Conservation (phyloP, 768 basidiomycete genomes). For the Daedaleopsis nitida region DNA sequence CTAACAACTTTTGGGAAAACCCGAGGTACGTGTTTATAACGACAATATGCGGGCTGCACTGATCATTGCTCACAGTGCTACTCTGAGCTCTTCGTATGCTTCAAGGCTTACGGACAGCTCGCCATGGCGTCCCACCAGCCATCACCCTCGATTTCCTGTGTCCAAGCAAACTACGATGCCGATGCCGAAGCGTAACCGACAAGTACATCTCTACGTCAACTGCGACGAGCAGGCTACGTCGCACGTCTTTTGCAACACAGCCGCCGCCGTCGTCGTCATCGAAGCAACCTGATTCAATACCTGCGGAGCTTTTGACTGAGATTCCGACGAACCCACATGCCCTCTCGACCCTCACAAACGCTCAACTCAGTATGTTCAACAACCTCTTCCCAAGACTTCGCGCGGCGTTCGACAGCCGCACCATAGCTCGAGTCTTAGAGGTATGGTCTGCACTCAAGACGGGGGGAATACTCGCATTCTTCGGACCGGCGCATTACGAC, state of each 20-base stretch:
- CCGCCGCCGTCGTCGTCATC: conserved; percentile 6
- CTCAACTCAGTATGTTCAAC: conserved; percentile 38
- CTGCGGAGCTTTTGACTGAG: too few relatives aligned
- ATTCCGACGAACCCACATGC: background rate
- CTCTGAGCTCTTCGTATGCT: conserved; percentile 18
- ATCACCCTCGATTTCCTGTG: conserved; percentile 46
- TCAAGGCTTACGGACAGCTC: conserved; percentile 17
- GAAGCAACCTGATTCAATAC: too few relatives aligned
- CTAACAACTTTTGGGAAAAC: too few relatives aligned
- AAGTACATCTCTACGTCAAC: background rate
- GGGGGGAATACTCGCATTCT: conserved; percentile 45
- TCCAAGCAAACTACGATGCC: conserved; percentile 35
- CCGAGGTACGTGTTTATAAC: too few relatives aligned
- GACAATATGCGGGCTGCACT: too few relatives aligned
- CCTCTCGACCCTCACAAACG: conserved; percentile 5
- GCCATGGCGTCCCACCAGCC: conserved; percentile 22
- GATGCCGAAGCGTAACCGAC: background rate
- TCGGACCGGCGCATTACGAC: conserved; percentile 45
- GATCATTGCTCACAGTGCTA: too few relatives aligned
- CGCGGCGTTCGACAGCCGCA: conserved; percentile 37
- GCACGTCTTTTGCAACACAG: background rate
- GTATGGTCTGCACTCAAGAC: conserved; percentile 48
- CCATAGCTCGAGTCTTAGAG: conserved; percentile 33
- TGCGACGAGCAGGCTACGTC: background rate
- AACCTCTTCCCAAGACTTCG: conserved; percentile 40